Evolutionary conservation across 148 eudicot species (phyloP).

Genomic region (Vaccinium vitisidaea): DNA sequence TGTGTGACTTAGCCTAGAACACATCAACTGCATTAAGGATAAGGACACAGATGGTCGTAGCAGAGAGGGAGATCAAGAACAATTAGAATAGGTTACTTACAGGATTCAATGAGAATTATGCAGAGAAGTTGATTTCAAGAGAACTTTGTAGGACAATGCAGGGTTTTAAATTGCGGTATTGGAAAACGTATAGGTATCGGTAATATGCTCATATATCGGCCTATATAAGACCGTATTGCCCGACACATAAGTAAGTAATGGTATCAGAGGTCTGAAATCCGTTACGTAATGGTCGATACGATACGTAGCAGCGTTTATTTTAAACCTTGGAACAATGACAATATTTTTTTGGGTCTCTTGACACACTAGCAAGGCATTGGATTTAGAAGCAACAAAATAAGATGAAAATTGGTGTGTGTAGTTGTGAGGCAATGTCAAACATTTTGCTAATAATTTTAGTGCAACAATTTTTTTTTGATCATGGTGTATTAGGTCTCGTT

Average conservation of each 20-base stretch:
- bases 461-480: not conserved
- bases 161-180: no score
- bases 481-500: not conserved
- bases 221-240: no score
- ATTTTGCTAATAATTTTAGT: not conserved
- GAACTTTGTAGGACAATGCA: not conserved
- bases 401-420: not conserved
- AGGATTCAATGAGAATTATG: not conserved
- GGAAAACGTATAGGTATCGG: no score
- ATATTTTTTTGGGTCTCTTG: no score
- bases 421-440: not conserved
- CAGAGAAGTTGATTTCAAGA: not conserved
- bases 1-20: not conserved
- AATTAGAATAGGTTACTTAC: not conserved
- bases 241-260: no score
- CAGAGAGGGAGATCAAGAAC: not conserved
- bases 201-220: no score
- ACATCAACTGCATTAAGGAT: not conserved
- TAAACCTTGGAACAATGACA: no score
- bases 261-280: no score
- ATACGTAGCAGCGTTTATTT: no score
- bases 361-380: not conserved
- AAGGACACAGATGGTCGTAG: not conserved
- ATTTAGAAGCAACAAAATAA: not conserved
- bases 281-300: no score